These are phyloP conservation scores for Phytophthora hybrid DNA, from an alignment of 352 stramenopile genomes.

Conservation along the genomic window DNA sequence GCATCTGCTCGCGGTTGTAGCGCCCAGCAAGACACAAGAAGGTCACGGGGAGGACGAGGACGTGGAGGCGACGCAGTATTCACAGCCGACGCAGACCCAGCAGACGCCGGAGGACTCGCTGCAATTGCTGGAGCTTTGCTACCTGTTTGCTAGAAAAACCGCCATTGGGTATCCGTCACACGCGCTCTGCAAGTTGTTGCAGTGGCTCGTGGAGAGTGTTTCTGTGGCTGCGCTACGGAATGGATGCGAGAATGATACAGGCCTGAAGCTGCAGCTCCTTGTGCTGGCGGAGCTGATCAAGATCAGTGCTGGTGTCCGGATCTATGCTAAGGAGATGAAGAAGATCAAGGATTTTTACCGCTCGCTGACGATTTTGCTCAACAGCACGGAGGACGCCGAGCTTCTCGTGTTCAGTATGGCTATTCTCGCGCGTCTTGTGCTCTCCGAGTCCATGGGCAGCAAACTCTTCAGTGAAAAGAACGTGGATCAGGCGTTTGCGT, in stretches of 20 bases:
- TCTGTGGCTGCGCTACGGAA: conserved; percentile 50
- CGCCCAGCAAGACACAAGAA: conserved; percentile 10
- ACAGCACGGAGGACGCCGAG: conserved; percentile 78
- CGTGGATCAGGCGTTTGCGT: conserved; percentile 72
- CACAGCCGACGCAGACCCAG: conserved; percentile 40
- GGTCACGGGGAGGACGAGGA: conserved; percentile 3
- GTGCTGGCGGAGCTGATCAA: conserved; percentile 75
- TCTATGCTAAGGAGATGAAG: conserved; percentile 84
- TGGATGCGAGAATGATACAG: conserved; percentile 54
- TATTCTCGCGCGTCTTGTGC: conserved; percentile 77
- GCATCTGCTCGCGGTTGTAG: conserved; percentile 46
- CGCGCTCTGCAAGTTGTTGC: conserved; percentile 69
- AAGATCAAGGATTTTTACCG: conserved; percentile 86
- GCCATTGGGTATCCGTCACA: conserved; percentile 79
- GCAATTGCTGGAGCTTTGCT: conserved; percentile 73
- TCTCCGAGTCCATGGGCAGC: conserved; percentile 74
- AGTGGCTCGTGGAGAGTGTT: conserved; percentile 67
- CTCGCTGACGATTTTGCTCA: conserved; percentile 82
- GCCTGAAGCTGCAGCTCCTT: conserved; percentile 75
- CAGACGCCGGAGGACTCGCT: conserved; percentile 33
- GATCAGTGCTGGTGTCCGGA: conserved; percentile 72
- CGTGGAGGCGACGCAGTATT: conserved; percentile 37
- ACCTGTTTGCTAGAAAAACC: conserved; percentile 59
- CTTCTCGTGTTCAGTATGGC: conserved; percentile 83
- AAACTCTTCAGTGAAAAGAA: conserved; percentile 89